Percentiles rank a stretch among this genome's conserved stretches.
phyloP scores from a whole-genome alignment of 768 basidiomycete genomes.

The Amyloporia xantha region DNA sequence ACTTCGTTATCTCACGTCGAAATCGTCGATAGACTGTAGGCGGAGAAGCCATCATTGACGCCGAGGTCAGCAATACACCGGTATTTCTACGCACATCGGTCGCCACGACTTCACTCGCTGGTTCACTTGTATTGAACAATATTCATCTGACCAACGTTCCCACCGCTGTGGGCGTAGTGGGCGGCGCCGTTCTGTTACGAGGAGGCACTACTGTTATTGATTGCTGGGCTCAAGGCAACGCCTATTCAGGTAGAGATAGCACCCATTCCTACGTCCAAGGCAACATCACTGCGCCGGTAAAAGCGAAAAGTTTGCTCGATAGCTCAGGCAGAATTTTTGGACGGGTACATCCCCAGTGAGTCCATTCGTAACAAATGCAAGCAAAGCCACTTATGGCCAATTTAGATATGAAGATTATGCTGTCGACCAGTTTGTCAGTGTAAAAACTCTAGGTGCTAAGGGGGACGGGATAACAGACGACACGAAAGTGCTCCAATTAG shows the following conservation, averaged over 20 bases:
- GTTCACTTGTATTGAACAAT: slow-evolving; percentile 64
- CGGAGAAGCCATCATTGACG: slow-evolving; percentile 59
- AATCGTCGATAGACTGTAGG: slow-evolving; percentile 39
- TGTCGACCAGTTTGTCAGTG: slow-evolving; percentile 63
- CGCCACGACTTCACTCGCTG: slow-evolving; percentile 40
- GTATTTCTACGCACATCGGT: slow-evolving; percentile 51
- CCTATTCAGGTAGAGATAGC: slow-evolving; percentile 47
- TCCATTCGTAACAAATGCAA: not conserved
- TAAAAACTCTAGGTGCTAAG: slow-evolving; percentile 59
- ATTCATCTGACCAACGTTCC: slow-evolving; percentile 53
- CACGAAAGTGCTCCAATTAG: slow-evolving; percentile 54
- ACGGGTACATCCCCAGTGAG: slow-evolving; percentile 58
- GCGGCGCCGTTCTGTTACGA: slow-evolving; percentile 44
- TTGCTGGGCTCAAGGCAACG: slow-evolving; percentile 75
- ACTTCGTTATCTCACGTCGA: not conserved
- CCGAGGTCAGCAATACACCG: slow-evolving; percentile 50
- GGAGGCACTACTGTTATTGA: slow-evolving; percentile 56
- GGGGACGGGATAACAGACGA: slow-evolving; percentile 78
- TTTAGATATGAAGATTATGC: slow-evolving; percentile 48
- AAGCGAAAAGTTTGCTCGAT: slow-evolving; percentile 55
- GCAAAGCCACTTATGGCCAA: not conserved
- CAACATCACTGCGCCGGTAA: slow-evolving; percentile 39
- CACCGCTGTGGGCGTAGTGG: slow-evolving; percentile 50
- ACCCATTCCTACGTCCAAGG: slow-evolving; percentile 44
- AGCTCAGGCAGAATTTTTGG: slow-evolving; percentile 56